phyloP scores from a whole-genome alignment of 139 green algal species.

The Deuterostichococcus epilithicus region DNA sequence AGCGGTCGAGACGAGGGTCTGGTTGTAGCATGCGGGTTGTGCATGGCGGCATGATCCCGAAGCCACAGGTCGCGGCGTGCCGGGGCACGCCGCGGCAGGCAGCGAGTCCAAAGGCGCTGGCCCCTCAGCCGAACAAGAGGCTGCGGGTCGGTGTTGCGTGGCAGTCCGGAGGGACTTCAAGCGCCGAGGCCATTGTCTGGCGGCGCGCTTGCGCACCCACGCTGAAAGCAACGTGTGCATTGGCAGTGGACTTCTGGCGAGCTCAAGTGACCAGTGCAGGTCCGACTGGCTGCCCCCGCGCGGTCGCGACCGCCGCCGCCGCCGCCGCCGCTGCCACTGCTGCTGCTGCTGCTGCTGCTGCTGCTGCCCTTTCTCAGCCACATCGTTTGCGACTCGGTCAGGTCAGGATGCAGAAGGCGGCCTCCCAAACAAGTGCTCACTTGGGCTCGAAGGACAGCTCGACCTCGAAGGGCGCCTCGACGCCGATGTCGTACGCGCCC shows the following conservation, averaged over 20 bases:
- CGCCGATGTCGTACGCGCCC: constrained; percentile 47
- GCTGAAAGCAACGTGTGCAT: no score
- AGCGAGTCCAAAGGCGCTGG: not conserved
- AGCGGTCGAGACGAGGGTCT: no score
- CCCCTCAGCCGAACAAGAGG: no score
- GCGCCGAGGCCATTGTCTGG: not conserved
- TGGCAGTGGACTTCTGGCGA: not conserved
- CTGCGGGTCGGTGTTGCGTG: not conserved
- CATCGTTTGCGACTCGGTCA: no score
- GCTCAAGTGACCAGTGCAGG: no score
- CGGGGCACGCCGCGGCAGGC: no score
- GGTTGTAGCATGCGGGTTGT: not conserved
- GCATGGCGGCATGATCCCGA: not conserved
- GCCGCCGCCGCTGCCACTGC: no score
- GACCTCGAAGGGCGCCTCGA: constrained; percentile 45
- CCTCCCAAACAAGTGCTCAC: not conserved
- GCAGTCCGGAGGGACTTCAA: not conserved
- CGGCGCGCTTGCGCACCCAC: not conserved
- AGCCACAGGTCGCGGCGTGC: not conserved
- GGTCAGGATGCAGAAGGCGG: no score
- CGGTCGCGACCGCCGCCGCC: no score
- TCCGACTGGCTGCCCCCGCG: no score
- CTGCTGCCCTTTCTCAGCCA: no score
- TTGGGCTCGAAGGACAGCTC: constrained; percentile 43
- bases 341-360: no score